Base-by-base conservation (phyloP, 495 filamentous ascomycete genomes). In the Talaromyces proteolyticus region DNA sequence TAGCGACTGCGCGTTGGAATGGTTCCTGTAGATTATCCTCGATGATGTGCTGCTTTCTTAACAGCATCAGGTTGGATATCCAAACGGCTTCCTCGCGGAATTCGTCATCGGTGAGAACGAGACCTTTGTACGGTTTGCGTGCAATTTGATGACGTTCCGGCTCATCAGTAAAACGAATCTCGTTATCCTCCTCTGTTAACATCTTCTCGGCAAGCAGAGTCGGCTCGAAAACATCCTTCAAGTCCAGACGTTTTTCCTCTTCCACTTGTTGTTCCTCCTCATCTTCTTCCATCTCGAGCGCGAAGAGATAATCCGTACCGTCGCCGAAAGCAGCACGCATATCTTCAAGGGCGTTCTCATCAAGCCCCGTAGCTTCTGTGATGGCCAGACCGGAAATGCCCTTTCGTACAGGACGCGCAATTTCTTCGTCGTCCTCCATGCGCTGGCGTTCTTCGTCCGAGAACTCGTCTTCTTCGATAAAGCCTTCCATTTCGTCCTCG, bases 221-320 rank as follows among this genome's bases (percentile, higher is more conserved):
- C 2, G 94, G 94, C 66, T 98, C 93, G 52, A 98, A 97, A 50
- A 98, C 91, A 63, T 97, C 92, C 67, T 96, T 95, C 39, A 98
- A 74, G 63, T 96, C 88, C n/a, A 97, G 62, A 37, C 85, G 88
- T 48, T 80, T 80, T 56, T 85, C 82, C 37, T 78, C 75, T 29
- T 81, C 82, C 50, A 85, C 82, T 43, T 87, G 87, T 37, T 90
- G 88, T 41, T 80, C 72, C 20, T 76, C 64, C 52, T 78, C 76
- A 39, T 76, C 73, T 17, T 91, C 86, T 59, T 96, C 90, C 50
- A 89, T 74, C 37, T 89, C 84, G 50, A 97, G 69, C 7, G 91
- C 93, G 79, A 94, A 96, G 55, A 89, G 85, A 65, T 97, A 98
- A 53, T 98, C 93, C 41, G 86, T 86, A 39, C 93, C 91, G 59